These are phyloP conservation scores for Nannochloropsis salina DNA, from an alignment of 108 stramenopile genomes.

Conservation along the genomic window DNA sequence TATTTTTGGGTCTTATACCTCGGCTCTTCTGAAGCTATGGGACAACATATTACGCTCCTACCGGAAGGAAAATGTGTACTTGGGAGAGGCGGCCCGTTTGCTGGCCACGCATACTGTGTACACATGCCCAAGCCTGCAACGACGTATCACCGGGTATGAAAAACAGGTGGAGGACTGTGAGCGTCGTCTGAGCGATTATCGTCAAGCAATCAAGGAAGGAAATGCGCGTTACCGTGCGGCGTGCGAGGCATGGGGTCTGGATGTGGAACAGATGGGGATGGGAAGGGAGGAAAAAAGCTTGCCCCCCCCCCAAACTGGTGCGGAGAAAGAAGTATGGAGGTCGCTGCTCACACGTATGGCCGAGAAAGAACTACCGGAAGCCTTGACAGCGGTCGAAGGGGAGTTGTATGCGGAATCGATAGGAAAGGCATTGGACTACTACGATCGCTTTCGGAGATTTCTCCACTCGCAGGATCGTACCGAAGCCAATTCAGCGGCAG, in stretches of 20 bases:
- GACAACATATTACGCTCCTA: neutral
- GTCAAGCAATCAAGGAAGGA: neutral
- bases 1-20: neutral
- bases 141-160: neutral
- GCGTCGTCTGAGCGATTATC: neutral
- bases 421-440: neutral
- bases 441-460: neutral
- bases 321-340: neutral
- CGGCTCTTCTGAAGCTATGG: neutral
- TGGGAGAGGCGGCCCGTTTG: neutral
- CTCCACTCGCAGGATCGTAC: neutral
- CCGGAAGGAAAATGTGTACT: neutral
- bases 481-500: too few relatives aligned
- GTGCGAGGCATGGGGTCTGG: neutral
- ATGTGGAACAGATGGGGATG: neutral
- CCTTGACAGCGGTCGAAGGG: neutral
- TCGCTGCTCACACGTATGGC: neutral
- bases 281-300: neutral
- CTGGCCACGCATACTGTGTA: neutral
- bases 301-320: neutral
- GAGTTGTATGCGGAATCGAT: neutral
- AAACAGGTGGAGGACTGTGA: neutral
- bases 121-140: neutral
- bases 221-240: neutral
- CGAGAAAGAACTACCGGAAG: neutral